These are phyloP conservation scores for Phytophthora fragariaefolia DNA, from an alignment of 352 stramenopile species.

Conservation along the genomic window DNA sequence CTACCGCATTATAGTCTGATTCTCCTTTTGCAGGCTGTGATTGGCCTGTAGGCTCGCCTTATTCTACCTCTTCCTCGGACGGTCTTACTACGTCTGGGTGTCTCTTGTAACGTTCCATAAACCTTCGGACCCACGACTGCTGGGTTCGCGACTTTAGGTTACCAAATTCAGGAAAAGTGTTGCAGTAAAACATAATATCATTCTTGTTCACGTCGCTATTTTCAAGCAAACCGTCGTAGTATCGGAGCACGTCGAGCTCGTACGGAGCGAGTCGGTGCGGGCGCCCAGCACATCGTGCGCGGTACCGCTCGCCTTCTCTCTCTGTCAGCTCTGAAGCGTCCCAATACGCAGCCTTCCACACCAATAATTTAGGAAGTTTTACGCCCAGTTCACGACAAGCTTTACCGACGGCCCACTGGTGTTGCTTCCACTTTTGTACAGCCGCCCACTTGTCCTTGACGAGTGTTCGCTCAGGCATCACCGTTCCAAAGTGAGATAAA, in stretches of 20 bases:
- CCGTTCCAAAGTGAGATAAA: too few species aligned
- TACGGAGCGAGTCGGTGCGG: background rate
- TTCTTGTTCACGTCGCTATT: background rate
- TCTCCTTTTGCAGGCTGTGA: too few species aligned
- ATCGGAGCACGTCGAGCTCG: background rate
- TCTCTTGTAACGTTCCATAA: background rate
- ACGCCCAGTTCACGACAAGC: too few species aligned
- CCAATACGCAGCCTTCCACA: background rate
- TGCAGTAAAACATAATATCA: background rate
- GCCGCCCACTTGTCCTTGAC: too few species aligned
- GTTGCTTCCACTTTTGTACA: too few species aligned
- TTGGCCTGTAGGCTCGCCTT: too few species aligned
- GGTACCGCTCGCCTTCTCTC: background rate
- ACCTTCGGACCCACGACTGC: background rate
- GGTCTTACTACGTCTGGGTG: too few species aligned
- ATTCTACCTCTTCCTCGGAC: too few species aligned
- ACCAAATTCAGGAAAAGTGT: background rate
- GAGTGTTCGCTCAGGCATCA: too few species aligned
- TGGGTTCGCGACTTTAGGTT: background rate
- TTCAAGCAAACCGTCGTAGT: background rate
- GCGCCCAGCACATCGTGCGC: background rate
- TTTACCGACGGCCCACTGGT: too few species aligned
- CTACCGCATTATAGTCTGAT: too few species aligned
- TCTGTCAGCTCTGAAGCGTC: background rate
- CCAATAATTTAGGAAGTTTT: too few species aligned